Conservation (phyloP, 2,329 filamentous ascomycete genomes). For the Microdochium bolleyi region DNA sequence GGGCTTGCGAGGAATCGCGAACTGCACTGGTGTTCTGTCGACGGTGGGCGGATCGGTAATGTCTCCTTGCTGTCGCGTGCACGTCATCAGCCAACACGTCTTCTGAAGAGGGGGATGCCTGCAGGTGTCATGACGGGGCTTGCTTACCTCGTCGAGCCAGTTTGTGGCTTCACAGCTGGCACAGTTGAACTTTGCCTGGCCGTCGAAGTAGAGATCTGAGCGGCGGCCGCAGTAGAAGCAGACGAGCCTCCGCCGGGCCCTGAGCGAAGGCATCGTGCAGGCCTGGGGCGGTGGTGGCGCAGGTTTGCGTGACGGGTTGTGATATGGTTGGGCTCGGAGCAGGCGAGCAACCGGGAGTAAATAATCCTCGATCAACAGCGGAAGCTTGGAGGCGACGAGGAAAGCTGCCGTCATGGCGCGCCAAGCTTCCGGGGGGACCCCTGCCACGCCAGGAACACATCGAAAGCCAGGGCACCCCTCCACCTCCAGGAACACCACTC, state of each 20-base stretch:
- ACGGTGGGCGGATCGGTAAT: conserved; percentile 75
- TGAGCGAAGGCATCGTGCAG: conserved; percentile 16
- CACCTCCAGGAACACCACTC: too few relatives aligned
- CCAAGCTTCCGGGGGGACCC: too few relatives aligned
- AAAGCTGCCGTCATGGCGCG: too few relatives aligned
- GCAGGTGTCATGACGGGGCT: not conserved
- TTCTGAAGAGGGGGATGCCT: conserved; percentile 1
- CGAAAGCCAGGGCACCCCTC: too few relatives aligned
- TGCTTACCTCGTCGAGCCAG: conserved; percentile 71
- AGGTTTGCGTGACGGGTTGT: not conserved
- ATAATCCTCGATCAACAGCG: too few relatives aligned
- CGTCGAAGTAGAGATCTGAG: conserved; percentile 52
- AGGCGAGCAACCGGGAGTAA: not conserved
- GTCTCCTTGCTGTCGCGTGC: conserved; percentile 61
- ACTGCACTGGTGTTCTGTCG: conserved; percentile 33
- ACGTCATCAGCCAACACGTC: conserved; percentile 11
- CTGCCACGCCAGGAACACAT: too few relatives aligned
- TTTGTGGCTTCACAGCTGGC: conserved; percentile 78
- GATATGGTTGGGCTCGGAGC: not conserved
- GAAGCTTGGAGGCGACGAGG: too few relatives aligned
- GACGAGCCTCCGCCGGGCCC: conserved; percentile 31
- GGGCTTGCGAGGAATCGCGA: conserved; percentile 33
- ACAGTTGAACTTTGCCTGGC: conserved; percentile 62
- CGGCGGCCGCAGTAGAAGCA: conserved; percentile 82
- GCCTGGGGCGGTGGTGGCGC: not conserved